These are phyloP conservation scores for Fusarium sublunatum DNA, from an alignment of 2,329 filamentous ascomycete species.

Conservation along the genomic window DNA sequence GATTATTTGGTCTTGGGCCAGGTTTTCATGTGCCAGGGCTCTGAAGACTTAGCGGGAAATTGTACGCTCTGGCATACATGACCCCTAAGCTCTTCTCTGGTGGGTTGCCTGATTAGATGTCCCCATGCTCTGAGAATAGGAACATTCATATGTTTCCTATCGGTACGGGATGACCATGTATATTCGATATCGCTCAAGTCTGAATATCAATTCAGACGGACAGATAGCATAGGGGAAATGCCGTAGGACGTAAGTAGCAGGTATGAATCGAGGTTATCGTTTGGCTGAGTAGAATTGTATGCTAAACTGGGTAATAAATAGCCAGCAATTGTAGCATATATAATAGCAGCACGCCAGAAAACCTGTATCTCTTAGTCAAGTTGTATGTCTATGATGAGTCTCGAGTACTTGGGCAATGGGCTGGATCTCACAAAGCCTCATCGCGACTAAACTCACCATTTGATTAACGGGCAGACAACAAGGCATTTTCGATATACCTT, in stretches of 20 bases:
- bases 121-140: slow-evolving; percentile 17
- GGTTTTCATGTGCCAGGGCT: background rate
- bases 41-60: background rate
- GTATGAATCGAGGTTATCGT: no score
- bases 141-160: background rate
- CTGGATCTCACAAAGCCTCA: background rate
- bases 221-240: background rate
- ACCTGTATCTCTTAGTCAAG: no score
- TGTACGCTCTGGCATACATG: slow-evolving; percentile 3
- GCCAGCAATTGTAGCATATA: no score
- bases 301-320: no score
- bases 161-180: background rate
- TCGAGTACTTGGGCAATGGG: no score
- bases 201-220: background rate
- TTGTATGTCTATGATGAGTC: no score
- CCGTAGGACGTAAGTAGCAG: background rate
- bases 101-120: slow-evolving; percentile 1
- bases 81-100: background rate
- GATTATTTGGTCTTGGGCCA: no score
- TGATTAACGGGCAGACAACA: slow-evolving; percentile 1
- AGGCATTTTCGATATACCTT: background rate
- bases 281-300: background rate
- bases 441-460: background rate
- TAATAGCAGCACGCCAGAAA: no score
- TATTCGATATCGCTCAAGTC: background rate